Evolutionary conservation across 306 rosid genomes (phyloP).

Genomic region (Quercus ilex): DNA sequence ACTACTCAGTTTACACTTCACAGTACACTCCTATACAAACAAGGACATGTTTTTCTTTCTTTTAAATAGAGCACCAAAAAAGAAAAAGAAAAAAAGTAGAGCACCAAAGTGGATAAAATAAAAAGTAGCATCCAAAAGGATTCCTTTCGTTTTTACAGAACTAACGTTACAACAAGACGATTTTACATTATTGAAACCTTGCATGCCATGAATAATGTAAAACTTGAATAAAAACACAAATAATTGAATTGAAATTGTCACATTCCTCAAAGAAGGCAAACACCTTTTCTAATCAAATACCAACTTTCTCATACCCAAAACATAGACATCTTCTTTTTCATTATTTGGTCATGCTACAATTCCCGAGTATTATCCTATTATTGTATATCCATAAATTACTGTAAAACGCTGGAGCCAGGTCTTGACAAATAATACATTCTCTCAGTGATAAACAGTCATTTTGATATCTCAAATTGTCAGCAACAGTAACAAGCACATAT

Average conservation of each 20-base stretch:
- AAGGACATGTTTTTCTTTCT: background rate
- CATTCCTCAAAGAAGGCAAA: background rate
- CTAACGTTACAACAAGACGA: background rate
- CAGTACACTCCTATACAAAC: background rate
- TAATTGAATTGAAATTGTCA: background rate
- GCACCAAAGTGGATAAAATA: too few species aligned
- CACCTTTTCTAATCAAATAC: background rate
- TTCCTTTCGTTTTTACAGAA: background rate
- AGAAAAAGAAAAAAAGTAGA: too few species aligned
- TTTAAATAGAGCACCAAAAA: background rate
- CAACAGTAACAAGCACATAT: background rate
- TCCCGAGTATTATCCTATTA: background rate
- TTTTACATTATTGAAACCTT: background rate
- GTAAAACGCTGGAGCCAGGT: background rate
- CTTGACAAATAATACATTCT: background rate
- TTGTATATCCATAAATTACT: background rate
- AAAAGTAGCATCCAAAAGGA: background rate
- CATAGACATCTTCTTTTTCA: background rate
- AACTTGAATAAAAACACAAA: background rate
- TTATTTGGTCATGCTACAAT: background rate
- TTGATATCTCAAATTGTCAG: background rate
- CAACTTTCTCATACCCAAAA: background rate
- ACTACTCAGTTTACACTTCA: too few species aligned
- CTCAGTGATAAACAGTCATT: background rate
- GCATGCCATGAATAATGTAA: background rate